Conservation (phyloP, 2,329 filamentous ascomycete species). For the Albophoma yamanashiensis region DNA sequence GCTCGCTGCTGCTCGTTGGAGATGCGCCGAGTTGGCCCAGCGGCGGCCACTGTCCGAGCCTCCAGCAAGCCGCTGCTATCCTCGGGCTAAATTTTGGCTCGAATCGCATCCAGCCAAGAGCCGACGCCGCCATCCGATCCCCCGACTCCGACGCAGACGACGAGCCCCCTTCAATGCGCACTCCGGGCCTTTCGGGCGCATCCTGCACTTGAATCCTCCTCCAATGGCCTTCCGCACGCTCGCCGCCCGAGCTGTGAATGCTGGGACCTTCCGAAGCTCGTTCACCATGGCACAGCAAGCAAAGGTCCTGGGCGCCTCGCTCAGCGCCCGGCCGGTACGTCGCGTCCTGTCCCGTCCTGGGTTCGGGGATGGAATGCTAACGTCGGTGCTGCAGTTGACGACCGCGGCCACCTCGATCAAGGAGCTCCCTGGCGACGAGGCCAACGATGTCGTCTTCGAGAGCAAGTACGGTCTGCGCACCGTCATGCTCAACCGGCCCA, state of each 20-base stretch:
- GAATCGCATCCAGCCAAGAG: background rate
- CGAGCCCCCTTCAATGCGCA: slow-evolving; percentile 20
- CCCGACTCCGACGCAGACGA: background rate
- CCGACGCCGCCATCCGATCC: background rate
- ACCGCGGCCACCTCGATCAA: slow-evolving; percentile 29
- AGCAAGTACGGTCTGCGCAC: slow-evolving; percentile 81
- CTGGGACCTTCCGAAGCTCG: slow-evolving; percentile 29
- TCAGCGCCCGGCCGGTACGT: slow-evolving; percentile 25
- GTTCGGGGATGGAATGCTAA: background rate
- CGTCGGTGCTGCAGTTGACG: slow-evolving; percentile 18
- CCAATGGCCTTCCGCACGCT: slow-evolving; percentile 50
- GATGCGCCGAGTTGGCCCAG: background rate
- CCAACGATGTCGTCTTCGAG: slow-evolving; percentile 88
- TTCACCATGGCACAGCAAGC: slow-evolving; percentile 70
- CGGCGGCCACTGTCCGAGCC: background rate
- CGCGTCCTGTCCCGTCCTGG: background rate
- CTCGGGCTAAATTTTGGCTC: slow-evolving; percentile 16
- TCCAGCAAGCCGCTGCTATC: slow-evolving; percentile 11
- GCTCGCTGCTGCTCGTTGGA: background rate
- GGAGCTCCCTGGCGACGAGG: slow-evolving; percentile 57
- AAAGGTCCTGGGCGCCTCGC: slow-evolving; percentile 47
- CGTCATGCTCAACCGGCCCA: slow-evolving; percentile 86
- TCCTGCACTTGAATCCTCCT: slow-evolving; percentile 11
- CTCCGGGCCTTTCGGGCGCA: slow-evolving; percentile 20
- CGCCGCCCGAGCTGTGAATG: slow-evolving; percentile 39